Percentiles rank a stretch among this genome's conserved stretches.
Conservation (phyloP, 2,329 filamentous ascomycete species). For the Fusarium chuoi region DNA sequence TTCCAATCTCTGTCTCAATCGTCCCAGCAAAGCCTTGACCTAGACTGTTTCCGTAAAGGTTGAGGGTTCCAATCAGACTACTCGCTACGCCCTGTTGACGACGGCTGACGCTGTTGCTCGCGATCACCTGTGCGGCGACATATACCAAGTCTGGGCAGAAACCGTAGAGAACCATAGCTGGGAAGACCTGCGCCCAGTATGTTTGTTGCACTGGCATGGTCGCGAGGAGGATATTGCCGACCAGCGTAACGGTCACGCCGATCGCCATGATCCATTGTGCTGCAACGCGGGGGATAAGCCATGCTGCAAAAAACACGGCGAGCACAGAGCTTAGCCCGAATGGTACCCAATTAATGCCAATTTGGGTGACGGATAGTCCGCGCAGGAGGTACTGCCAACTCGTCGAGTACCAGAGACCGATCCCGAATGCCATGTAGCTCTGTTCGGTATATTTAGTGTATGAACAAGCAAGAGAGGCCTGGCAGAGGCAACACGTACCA, state of each 20-base stretch:
- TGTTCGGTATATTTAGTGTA: background rate
- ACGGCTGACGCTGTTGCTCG: constrained; percentile 60
- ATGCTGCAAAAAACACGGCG: constrained; percentile 46
- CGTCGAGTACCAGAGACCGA: constrained; percentile 60
- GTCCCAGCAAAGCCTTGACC: constrained; percentile 49
- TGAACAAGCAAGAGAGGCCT: rapidly evolving
- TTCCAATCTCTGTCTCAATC: constrained; percentile 45
- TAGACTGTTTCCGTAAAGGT: constrained; percentile 47
- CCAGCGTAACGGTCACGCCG: constrained; percentile 44
- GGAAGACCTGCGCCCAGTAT: constrained; percentile 55
- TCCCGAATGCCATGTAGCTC: constrained; percentile 60
- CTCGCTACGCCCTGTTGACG: constrained; percentile 63
- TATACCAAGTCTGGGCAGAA: constrained; percentile 62
- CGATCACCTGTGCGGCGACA: constrained; percentile 63
- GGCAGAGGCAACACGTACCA: constrained; percentile 18
- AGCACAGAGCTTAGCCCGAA: constrained; percentile 8
- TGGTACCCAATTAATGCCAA: background rate
- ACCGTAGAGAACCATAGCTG: constrained; percentile 46
- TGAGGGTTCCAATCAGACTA: constrained; percentile 56
- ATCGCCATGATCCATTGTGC: constrained; percentile 61
- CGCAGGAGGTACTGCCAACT: constrained; percentile 57
- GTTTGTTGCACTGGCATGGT: constrained; percentile 58
- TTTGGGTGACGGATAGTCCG: constrained; percentile 47
- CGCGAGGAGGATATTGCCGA: constrained; percentile 40
- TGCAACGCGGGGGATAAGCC: constrained; percentile 57